Conservation (phyloP, 306 rosid species). For the Macrotyloma uniflorum region DNA sequence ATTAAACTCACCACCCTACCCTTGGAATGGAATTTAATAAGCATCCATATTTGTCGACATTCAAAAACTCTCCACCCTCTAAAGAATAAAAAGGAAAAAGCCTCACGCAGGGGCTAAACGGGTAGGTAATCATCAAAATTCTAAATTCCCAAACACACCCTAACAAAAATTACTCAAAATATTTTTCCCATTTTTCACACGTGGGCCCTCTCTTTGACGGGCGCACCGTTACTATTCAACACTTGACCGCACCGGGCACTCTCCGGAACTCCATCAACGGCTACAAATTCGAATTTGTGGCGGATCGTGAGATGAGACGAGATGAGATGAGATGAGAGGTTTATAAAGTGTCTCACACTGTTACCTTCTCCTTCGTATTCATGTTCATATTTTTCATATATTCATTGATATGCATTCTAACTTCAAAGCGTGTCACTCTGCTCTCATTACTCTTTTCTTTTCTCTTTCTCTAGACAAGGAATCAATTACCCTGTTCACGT, state of each 20-base stretch:
- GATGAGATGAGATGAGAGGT: slow-evolving; percentile 41
- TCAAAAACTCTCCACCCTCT: neutral
- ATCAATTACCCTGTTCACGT: slow-evolving; percentile 51
- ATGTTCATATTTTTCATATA: too few relatives aligned
- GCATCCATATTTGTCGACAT: slow-evolving; percentile 17
- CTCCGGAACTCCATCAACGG: slow-evolving; percentile 50
- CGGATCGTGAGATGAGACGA: too few relatives aligned
- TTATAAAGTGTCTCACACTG: slow-evolving; percentile 51
- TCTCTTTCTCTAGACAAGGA: slow-evolving; percentile 39
- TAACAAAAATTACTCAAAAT: neutral
- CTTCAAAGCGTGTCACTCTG: slow-evolving; percentile 63
- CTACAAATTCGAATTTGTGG: slow-evolving; percentile 52
- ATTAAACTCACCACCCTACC: slow-evolving; percentile 18
- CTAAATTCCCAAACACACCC: neutral
- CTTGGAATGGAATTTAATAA: slow-evolving; percentile 12
- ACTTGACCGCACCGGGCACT: slow-evolving; percentile 18
- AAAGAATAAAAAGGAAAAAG: neutral
- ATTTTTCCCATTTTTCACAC: neutral
- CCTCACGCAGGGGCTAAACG: neutral
- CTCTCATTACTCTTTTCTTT: slow-evolving; percentile 45
- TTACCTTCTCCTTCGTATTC: slow-evolving; percentile 41
- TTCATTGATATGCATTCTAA: neutral
- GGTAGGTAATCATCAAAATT: neutral
- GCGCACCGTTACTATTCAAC: neutral
- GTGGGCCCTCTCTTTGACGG: slow-evolving; percentile 16